Evolutionary conservation across 75 land plant genomes (phyloP), one percentile per base, ranked within the genome.

Genomic region (Adiantum capillusveneris): DNA sequence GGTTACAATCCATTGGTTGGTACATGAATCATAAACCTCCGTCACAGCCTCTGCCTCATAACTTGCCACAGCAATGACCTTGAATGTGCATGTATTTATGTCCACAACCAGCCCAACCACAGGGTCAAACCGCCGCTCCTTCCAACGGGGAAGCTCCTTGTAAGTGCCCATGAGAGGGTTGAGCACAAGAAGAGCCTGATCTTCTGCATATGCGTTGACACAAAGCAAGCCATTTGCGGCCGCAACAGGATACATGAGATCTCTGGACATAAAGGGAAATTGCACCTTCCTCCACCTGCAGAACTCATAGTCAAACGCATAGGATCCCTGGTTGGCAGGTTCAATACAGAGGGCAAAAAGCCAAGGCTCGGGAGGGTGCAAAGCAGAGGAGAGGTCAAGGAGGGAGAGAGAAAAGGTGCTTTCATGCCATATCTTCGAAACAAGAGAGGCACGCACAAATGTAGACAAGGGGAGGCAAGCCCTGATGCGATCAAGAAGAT

Each of bases 11-110:
- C 68, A 66, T 14, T 59, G 45, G 58, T 66, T 66, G 29, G 51
- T 43, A 16, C 48, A 28, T 1, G 68, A 66, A n/a, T 66, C 68
- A 48, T 57, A 66, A 0, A 66, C 68, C 51, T 66, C 68, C 2
- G 68, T 66, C 16, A 44, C 29, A 18, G 68, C 68, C 14, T 59
- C 68, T 6, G 68, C 55, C 29, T 66, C 68, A 45, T 57, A 66
- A 51, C 68, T 66, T 12, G 60, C 68, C 1, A 66, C 60, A 29
- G 68, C 68, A 57, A 66, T 44, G 34, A 66, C 58, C 31, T 57
- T 57, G 68, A 56, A 66, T 11, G 31, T 46, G 3, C 61, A 42
- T 28, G 60, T 58, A 44, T 22, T 18, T 0, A 46, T 27, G 37
- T 66, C 50, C 2, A 66, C 68, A 45, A 56, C n/a, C 14, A 66